These are phyloP conservation scores for Penicillium occitanis DNA, from an alignment of 2,329 filamentous ascomycete genomes.

Conservation along the genomic window DNA sequence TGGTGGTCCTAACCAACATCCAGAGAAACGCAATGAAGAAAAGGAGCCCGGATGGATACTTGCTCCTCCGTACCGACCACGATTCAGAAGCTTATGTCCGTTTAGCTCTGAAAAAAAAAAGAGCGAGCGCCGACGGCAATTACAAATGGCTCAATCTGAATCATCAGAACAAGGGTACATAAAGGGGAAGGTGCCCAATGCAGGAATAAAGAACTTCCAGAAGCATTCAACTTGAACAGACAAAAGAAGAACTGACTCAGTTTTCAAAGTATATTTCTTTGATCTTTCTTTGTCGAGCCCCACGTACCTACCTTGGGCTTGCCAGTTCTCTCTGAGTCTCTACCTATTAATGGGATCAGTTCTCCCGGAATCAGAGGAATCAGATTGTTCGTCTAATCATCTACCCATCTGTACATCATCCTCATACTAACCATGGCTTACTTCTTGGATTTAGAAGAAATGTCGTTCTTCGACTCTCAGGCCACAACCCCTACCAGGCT, in stretches of 20 bases:
- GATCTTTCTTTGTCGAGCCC: neutral
- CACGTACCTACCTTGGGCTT: neutral
- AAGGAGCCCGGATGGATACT: neutral
- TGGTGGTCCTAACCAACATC: neutral
- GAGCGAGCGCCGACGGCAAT: neutral
- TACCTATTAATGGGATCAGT: constrained; percentile 1
- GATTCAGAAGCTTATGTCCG: neutral
- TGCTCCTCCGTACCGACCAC: neutral
- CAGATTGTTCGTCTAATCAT: neutral
- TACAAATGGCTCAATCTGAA: neutral
- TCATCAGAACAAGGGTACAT: neutral
- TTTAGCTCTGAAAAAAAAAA: neutral
- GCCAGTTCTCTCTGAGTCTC: neutral
- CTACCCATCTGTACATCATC: neutral
- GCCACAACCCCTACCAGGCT: constrained; percentile 16
- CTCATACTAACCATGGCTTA: neutral
- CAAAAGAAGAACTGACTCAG: neutral
- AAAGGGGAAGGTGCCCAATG: neutral
- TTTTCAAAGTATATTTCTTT: neutral
- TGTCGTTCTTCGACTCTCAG: constrained; percentile 18
- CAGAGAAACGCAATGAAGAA: neutral
- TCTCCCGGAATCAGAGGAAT: neutral
- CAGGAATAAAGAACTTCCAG: neutral
- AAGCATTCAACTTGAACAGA: neutral
- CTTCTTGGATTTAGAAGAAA: constrained; percentile 1